Base-by-base conservation (phyloP, 2,329 filamentous ascomycete species). In the Talaromyces sp. region DNA sequence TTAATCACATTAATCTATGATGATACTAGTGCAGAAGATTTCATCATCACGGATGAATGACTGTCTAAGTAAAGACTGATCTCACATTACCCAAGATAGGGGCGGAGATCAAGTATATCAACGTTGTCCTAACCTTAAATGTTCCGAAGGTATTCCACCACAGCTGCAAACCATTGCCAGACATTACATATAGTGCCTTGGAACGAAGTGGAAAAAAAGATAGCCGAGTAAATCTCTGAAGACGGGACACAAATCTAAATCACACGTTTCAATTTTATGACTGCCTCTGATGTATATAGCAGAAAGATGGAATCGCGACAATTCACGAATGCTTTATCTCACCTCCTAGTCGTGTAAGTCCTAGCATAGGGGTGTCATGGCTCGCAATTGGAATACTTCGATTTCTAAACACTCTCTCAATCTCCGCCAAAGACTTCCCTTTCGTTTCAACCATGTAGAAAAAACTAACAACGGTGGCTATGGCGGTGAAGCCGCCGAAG, bases 401-500 rank as follows among this genome's bases (percentile, higher is more conserved):
- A 24, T 27, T 62, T 22, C 77, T 75, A 65, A 84, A 84, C 0
- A 79, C 79, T 8, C 78, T 73, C 60, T 84, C 79, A 54, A 84
- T 84, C 47, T 79, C 76, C 60, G 83, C 82, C 22, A 85, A 74
- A 0, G 78, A 78, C 10, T 75, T 72, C 0, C 82, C 82, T 31
- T 80, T 76, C 0, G 83, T 85, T 68, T 85, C 83, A 1, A 79
- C 81, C 82, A 85, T 85, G 57, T 76, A 82, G 0, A 77, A 60
- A 1, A 74, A 71, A 27, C 77, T 76, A 0, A 82, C 75, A 11
- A 72, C 59, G 1, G 76, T 75, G 0, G 80, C 81, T 24, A 75
- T 68, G 3, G 81, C 59, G 0, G 77, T 72, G 35, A 79, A 75
- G 2, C 75, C 73, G 6, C 78, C 80, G 48, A 82, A 83, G 8